phyloP scores from a whole-genome alignment of 192 early-diverging fungal genomes.

The Backusella psychrophila region DNA sequence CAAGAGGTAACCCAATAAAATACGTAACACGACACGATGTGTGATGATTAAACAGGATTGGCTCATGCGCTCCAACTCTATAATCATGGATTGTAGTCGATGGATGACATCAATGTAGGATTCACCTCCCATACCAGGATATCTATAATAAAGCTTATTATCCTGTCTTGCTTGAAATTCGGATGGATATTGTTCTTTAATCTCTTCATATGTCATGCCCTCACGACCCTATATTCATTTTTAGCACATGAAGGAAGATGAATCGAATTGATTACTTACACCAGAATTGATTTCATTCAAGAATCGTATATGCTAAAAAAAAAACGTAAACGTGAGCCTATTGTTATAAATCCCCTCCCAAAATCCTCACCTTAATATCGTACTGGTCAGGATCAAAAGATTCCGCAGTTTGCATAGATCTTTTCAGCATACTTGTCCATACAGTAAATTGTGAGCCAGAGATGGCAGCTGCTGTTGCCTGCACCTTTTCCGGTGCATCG shows the following conservation, averaged over 20 bases:
- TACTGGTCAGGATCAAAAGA: constrained; percentile 73
- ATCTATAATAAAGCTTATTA: constrained; percentile 92
- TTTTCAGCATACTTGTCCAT: constrained; percentile 87
- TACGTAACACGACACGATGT: constrained; percentile 89
- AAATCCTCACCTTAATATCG: constrained; percentile 56
- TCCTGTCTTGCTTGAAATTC: constrained; percentile 77
- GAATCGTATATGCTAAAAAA: constrained; percentile 59
- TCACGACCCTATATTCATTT: constrained; percentile 46
- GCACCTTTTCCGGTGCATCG: constrained; percentile 1
- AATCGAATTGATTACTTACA: constrained; percentile 41
- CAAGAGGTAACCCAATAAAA: constrained; percentile 87
- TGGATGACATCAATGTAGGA: constrained; percentile 94
- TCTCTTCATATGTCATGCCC: constrained; percentile 79
- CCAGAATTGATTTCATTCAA: constrained; percentile 94
- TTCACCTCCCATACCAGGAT: constrained; percentile 96
- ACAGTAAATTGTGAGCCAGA: constrained; percentile 64
- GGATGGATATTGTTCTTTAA: constrained; percentile 73
- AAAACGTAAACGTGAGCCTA: too few species aligned
- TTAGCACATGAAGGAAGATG: background rate
- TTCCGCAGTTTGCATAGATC: constrained; percentile 85
- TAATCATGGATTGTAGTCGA: constrained; percentile 89
- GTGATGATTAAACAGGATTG: constrained; percentile 85
- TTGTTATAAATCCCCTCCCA: background rate
- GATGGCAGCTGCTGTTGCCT: constrained; percentile 61
- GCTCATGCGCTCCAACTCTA: constrained; percentile 95